Conservation (phyloP, 163 green algal genomes). For the Coccomyxa subellipsoidea region DNA sequence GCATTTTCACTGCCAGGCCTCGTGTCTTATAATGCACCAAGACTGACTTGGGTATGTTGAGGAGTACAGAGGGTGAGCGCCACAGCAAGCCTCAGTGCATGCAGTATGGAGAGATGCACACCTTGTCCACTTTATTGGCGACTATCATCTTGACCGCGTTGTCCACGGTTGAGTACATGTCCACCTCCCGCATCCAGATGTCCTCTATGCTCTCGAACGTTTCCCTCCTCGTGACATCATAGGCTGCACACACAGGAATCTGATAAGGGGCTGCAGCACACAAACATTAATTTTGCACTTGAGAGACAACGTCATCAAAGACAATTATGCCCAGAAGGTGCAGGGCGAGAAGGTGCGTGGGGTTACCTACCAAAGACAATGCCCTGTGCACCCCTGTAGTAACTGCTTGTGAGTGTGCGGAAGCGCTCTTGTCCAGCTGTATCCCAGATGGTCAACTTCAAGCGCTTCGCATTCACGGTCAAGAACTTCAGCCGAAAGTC, state of each 20-base stretch:
- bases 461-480: constrained; percentile 44
- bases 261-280: too few species aligned
- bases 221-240: constrained; percentile 89
- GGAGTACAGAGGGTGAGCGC: too few species aligned
- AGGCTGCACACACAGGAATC: constrained; percentile 68
- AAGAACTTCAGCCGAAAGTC: constrained; percentile 82
- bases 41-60: too few species aligned
- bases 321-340: too few species aligned
- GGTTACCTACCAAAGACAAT: constrained; percentile 79
- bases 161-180: constrained; percentile 87
- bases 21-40: too few species aligned
- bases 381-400: constrained; percentile 95
- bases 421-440: constrained; percentile 88
- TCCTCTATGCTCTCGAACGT: constrained; percentile 88
- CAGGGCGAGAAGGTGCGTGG: too few species aligned
- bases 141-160: constrained; percentile 93
- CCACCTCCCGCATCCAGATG: constrained; percentile 91
- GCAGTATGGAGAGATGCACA: constrained; percentile 10
- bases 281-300: too few species aligned
- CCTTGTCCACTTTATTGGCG: constrained; percentile 90
- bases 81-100: not conserved
- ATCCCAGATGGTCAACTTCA: constrained; percentile 85
- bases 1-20: too few species aligned
- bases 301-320: too few species aligned
- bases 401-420: constrained; percentile 92